phyloP scores from a whole-genome alignment of 2,329 filamentous ascomycete species.

The Fusarium haematococcum region DNA sequence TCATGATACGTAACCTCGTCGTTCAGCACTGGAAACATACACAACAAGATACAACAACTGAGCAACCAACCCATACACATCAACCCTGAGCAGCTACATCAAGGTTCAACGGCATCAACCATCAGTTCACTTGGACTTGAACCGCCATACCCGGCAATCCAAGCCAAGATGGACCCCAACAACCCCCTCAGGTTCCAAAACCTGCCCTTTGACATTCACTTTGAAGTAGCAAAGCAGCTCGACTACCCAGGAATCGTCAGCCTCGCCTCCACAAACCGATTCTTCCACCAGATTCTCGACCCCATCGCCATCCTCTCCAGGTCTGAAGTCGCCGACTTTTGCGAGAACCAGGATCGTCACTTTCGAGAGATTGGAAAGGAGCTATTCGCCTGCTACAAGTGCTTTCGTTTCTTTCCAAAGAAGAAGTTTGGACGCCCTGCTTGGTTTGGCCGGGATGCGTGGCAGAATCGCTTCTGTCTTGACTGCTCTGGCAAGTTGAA shows the following conservation, averaged over 20 bases:
- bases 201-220: conserved; percentile 35
- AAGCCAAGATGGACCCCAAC: conserved; percentile 17
- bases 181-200: conserved; percentile 1
- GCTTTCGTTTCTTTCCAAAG: conserved; percentile 19
- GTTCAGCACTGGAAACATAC: not conserved
- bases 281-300: conserved; percentile 17
- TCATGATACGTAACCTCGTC: not conserved
- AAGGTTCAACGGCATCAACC: not conserved
- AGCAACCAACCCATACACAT: not conserved
- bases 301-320: conserved; percentile 1
- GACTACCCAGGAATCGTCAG: conserved; percentile 15
- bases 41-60: not conserved
- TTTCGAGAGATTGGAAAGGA: not conserved
- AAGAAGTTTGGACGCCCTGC: conserved; percentile 17
- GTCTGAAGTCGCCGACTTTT: not conserved
- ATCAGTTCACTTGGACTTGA: not conserved
- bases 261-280: conserved; percentile 22
- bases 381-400: conserved; percentile 32
- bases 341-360: conserved; percentile 5
- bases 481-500: conserved; percentile 27
- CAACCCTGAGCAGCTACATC: not conserved
- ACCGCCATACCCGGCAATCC: not conserved
- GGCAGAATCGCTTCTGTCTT: conserved; percentile 22
- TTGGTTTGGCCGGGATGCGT: not conserved
- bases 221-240: conserved; percentile 21